A percentile compares a stretch with the other conserved stretches of the same genome.
Evolutionary conservation across 495 filamentous ascomycete species (phyloP).

Genomic region (Tuber magnatum): DNA sequence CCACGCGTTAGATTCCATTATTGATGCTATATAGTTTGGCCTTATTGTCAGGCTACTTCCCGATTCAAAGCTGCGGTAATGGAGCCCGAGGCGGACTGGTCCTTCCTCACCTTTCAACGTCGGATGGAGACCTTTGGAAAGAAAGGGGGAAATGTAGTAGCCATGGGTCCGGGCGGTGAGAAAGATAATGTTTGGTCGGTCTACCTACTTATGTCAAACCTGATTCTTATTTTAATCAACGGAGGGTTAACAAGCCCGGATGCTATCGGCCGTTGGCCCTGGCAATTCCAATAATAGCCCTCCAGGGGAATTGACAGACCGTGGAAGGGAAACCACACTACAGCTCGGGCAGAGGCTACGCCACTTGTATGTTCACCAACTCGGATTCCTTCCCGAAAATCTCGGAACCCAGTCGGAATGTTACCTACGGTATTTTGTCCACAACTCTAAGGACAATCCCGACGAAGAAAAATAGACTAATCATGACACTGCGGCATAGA

Average conservation of each 20-base stretch:
- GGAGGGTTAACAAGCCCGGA: conserved; percentile 7
- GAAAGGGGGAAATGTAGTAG: conserved; percentile 17
- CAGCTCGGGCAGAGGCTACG: conserved; percentile 71
- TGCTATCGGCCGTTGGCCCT: not conserved
- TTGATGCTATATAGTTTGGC: conserved; percentile 60
- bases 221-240: not conserved
- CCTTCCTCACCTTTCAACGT: conserved; percentile 25
- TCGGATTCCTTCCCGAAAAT: conserved; percentile 71
- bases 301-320: conserved; percentile 81
- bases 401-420: conserved; percentile 51
- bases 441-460: not conserved
- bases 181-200: conserved; percentile 32
- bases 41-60: conserved; percentile 74
- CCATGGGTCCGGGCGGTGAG: not conserved
- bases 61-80: conserved; percentile 66
- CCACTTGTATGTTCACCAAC: conserved; percentile 78
- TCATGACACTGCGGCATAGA: conserved; percentile 13
- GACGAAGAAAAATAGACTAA: not conserved
- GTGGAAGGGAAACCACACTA: conserved; percentile 74
- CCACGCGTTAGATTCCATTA: not conserved
- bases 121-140: conserved; percentile 34
- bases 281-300: conserved; percentile 44
- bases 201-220: not conserved
- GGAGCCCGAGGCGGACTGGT: conserved; percentile 40
- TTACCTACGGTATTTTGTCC: conserved; percentile 56